These are phyloP conservation scores for Exophiala calicioides DNA, from an alignment of 2,329 filamentous ascomycete genomes.

Conservation along the genomic window DNA sequence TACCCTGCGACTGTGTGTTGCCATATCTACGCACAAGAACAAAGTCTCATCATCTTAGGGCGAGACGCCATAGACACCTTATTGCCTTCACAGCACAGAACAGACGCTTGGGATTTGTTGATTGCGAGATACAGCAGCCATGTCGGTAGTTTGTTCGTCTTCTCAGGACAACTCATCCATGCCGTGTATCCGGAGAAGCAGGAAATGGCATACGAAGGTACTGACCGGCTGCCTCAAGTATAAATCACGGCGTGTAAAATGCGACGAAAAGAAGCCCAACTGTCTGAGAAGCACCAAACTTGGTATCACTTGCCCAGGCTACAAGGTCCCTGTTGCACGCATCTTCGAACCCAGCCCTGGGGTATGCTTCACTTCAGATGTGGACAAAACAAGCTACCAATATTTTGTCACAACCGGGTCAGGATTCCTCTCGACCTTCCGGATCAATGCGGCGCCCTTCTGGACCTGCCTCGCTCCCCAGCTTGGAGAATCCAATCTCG, in stretches of 20 bases:
- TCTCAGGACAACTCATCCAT: no score
- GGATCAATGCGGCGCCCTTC: constrained; percentile 11
- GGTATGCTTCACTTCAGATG: constrained; percentile 3
- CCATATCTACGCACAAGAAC: no score
- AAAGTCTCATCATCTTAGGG: no score
- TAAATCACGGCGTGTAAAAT: constrained; percentile 31
- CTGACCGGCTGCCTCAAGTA: constrained; percentile 20
- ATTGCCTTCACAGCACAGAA: no score
- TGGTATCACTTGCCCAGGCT: constrained; percentile 34
- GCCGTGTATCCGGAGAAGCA: no score
- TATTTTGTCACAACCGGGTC: constrained; percentile 12
- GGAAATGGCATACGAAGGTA: constrained; percentile 18
- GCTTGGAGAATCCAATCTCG: constrained; percentile 5
- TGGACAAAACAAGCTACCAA: constrained; percentile 9
- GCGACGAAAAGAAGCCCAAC: constrained; percentile 33
- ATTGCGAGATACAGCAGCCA: no score
- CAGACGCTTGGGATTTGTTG: no score
- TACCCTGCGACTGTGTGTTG: no score
- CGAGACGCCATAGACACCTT: no score
- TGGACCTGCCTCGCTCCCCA: constrained; percentile 14
- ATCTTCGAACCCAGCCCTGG: constrained; percentile 11
- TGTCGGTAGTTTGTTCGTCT: no score
- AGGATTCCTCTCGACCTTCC: constrained; percentile 7
- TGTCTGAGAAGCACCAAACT: constrained; percentile 33
- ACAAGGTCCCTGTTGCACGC: constrained; percentile 19